These are phyloP conservation scores for Euryodendron excelsum DNA, from an alignment of 148 eudicot genomes.

Conservation along the genomic window DNA sequence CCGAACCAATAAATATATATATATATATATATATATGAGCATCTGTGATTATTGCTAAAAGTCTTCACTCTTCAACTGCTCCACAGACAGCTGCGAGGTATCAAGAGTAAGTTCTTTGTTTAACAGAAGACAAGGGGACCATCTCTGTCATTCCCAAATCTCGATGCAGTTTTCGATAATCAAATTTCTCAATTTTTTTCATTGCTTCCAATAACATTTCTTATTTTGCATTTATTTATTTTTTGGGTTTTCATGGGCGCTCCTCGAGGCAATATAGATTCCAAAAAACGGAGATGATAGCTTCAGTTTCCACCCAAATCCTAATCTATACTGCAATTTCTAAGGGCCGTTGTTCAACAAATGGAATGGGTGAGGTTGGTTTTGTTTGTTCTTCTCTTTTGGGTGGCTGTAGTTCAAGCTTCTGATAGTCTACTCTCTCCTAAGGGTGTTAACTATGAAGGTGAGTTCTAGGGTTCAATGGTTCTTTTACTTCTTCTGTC, in stretches of 20 bases:
- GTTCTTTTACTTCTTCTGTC: neutral
- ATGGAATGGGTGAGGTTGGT: neutral
- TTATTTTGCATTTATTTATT: neutral
- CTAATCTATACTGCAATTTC: neutral
- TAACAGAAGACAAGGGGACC: conserved; percentile 2
- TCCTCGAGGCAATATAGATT: neutral
- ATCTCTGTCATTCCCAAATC: conserved; percentile 3
- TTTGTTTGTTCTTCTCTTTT: conserved; percentile 32
- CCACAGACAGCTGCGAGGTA: too few relatives aligned
- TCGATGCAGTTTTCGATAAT: neutral
- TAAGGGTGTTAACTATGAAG: conserved; percentile 94
- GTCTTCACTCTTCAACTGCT: too few relatives aligned
- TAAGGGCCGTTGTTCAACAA: neutral
- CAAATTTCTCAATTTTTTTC: neutral
- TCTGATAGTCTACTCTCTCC: conserved; percentile 75
- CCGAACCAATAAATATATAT: too few relatives aligned
- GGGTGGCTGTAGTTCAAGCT: conserved; percentile 38
- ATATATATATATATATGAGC: too few relatives aligned
- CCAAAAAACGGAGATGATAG: neutral
- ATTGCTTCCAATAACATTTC: neutral
- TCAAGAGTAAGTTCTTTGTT: neutral
- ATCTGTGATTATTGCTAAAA: too few relatives aligned
- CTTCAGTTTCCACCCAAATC: neutral
- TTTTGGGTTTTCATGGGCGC: neutral
- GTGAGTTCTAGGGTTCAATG: conserved; percentile 20